Evolutionary conservation across 2,329 filamentous ascomycete genomes (phyloP), one percentile per base, ranked within the genome.

Genomic region (Arthrobotrys sinensis): DNA sequence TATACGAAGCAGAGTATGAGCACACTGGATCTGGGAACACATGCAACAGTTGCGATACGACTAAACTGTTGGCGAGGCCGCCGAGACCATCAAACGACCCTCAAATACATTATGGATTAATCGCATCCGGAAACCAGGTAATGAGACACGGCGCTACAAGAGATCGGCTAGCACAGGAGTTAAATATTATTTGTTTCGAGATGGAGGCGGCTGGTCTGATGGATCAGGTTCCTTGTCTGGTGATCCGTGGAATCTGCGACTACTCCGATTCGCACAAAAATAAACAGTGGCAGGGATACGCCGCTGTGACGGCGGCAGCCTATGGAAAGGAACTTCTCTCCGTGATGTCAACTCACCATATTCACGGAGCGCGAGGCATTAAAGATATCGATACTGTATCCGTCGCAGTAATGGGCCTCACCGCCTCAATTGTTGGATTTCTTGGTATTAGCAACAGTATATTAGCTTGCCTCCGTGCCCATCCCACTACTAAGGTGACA

Each of bases 181-280:
- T 4, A 0, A 3, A 19, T 1, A 21, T 65, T 6, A 11, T 65
- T 14, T 65, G 62, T n/a, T 28, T 65, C 14, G 62, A 65, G n/a
- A 65, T 46, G 28, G 40, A 65, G 21, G 62, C 43, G 12, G 62
- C 43, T 8, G 45, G 45, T 16, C 7, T 65, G 0, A 65, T 64
- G 60, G 21, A 48, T 11, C 16, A 64, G 5, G 12, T 64, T 3
- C 60, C 60, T 8, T 45, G 60, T n/a, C 8, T 64, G 3, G 60
- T 48, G 1, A 64, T 64, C 19, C 60, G 60, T 11, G 60, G 60
- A 7, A 64, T 64, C 14, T 64, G 60, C n/a, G 43, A 64, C 14
- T 64, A 64, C 5, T 24, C 21, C 10, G 60, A 64, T 36, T 64
- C 60, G 38, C 40, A 64, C 12, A 45, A 46, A 14, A 48, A 64